phyloP scores from a whole-genome alignment of 495 filamentous ascomycete species.

The Penicillium arizonense region DNA sequence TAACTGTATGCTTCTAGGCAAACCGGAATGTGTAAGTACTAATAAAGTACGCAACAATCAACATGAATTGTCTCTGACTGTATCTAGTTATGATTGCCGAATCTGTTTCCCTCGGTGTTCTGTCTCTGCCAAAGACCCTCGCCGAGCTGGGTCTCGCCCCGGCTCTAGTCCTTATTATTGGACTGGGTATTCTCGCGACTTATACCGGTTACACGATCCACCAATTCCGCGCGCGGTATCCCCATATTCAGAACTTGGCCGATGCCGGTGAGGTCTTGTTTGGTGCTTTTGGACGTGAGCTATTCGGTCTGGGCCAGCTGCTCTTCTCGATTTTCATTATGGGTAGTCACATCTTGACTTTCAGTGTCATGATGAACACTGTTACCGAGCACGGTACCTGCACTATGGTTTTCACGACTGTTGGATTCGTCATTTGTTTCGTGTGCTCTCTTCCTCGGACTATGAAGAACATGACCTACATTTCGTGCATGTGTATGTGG shows the following conservation, averaged over 20 bases:
- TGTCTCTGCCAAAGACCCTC: constrained; percentile 58
- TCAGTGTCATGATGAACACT: constrained; percentile 65
- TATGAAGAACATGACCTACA: constrained; percentile 55
- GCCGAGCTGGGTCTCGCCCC: constrained; percentile 58
- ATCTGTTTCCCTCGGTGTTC: constrained; percentile 60
- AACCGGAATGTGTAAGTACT: constrained; percentile 30
- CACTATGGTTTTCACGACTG: constrained; percentile 63
- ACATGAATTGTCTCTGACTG: constrained; percentile 1
- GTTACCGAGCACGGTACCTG: constrained; percentile 65
- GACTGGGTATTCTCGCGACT: constrained; percentile 64
- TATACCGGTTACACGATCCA: constrained; percentile 36
- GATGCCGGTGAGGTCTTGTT: constrained; percentile 69
- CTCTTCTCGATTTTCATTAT: constrained; percentile 72
- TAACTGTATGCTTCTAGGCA: constrained; percentile 14
- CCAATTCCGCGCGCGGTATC: constrained; percentile 33
- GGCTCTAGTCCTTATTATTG: constrained; percentile 52
- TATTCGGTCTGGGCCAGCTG: constrained; percentile 60
- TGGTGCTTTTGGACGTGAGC: constrained; percentile 59
- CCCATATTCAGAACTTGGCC: constrained; percentile 65
- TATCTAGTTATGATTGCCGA: constrained; percentile 58
- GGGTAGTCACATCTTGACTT: constrained; percentile 69
- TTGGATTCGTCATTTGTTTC: constrained; percentile 62
- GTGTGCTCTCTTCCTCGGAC: constrained; percentile 64
- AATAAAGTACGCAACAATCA: too few relatives aligned
- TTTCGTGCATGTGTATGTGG: constrained; percentile 54